A percentile compares a stretch with the other conserved stretches of the same genome.
Evolutionary conservation across 257 asterid species (phyloP).

Genomic region (Ilex asprella): DNA sequence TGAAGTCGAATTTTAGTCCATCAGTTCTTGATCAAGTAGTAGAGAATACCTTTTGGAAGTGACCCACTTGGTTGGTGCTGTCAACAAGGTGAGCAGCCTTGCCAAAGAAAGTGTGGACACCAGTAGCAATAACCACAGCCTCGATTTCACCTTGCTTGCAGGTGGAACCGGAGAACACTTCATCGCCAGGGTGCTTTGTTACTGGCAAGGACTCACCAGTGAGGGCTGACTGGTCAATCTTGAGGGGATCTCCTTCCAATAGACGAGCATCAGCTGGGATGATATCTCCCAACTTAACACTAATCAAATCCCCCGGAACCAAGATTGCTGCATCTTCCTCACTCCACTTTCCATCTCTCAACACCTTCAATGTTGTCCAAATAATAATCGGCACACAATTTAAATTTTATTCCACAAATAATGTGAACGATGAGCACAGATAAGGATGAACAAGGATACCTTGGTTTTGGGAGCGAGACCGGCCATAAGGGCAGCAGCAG

Average conservation of each 20-base stretch:
- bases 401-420: no score
- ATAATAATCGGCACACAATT: no score
- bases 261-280: constrained; percentile 94
- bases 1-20: neutral
- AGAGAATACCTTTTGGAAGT: constrained; percentile 62
- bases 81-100: constrained; percentile 97
- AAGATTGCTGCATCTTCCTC: constrained; percentile 80
- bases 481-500: constrained; percentile 60
- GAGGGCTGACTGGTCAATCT: constrained; percentile 82
- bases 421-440: neutral
- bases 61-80: constrained; percentile 89
- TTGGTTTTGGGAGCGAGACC: constrained; percentile 58
- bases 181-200: constrained; percentile 68
- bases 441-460: neutral
- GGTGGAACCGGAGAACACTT: constrained; percentile 85
- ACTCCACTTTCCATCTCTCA: constrained; percentile 85
- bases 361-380: constrained; percentile 28
- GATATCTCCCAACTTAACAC: constrained; percentile 84
- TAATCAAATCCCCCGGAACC: constrained; percentile 87
- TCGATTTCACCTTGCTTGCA: constrained; percentile 92
- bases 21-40: neutral
- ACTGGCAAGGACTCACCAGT: constrained; percentile 90
- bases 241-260: constrained; percentile 81
- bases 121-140: constrained; percentile 88
- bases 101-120: constrained; percentile 94